These are phyloP conservation scores for Penicillium chermesinum DNA, from an alignment of 495 filamentous ascomycete genomes.

Conservation along the genomic window DNA sequence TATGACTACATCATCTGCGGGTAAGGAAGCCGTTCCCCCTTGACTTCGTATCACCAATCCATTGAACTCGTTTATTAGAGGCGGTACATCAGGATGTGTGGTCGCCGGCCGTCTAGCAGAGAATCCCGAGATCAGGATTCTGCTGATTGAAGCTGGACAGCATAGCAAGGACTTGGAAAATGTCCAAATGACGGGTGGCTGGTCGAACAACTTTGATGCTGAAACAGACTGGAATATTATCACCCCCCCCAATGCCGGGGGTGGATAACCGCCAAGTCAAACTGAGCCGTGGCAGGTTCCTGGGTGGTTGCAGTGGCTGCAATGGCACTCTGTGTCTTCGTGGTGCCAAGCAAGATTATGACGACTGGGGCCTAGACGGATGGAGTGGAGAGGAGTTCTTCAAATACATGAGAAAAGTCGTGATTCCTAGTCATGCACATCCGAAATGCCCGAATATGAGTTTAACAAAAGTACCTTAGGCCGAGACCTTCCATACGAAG, in stretches of 20 bases:
- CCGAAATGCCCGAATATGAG: no score
- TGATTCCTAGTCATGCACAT: constrained; percentile 2
- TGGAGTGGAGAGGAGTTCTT: constrained; percentile 54
- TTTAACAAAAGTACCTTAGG: constrained; percentile 16
- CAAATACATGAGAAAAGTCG: constrained; percentile 48
- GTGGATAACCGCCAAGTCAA: constrained; percentile 52
- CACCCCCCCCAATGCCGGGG: constrained; percentile 49
- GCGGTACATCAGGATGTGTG: constrained; percentile 56
- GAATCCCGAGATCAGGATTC: constrained; percentile 45
- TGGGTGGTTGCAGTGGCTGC: constrained; percentile 54
- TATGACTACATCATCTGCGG: constrained; percentile 38
- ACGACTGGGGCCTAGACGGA: constrained; percentile 53
- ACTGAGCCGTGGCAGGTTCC: constrained; percentile 53
- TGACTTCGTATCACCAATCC: not conserved
- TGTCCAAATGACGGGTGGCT: constrained; percentile 45
- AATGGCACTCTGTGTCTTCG: constrained; percentile 62
- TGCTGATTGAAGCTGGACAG: constrained; percentile 53
- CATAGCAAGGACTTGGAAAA: constrained; percentile 42
- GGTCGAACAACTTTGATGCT: constrained; percentile 44
- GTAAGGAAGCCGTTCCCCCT: constrained; percentile 7
- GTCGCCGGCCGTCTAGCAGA: constrained; percentile 59
- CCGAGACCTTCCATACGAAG: constrained; percentile 45
- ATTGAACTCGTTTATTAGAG: constrained; percentile 25
- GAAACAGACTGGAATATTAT: constrained; percentile 53
- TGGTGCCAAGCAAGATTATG: constrained; percentile 54